Evolutionary conservation across 176 grass and related monocot genomes (phyloP).

Genomic region (Puccinellia tenuiflora): DNA sequence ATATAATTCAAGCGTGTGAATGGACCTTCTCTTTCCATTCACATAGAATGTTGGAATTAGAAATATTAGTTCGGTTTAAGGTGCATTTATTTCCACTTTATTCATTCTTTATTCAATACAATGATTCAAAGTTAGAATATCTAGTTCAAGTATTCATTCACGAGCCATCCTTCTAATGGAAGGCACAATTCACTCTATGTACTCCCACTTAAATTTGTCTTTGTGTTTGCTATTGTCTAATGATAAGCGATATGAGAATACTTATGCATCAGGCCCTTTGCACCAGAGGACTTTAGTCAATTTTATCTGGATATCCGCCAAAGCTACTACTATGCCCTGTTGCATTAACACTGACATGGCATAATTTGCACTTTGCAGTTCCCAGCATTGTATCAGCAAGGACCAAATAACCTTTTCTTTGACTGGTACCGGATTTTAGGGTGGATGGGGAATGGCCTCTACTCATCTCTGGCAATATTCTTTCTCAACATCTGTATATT

Average conservation of each 20-base stretch:
- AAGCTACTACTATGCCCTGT: background rate
- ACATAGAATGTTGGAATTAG: background rate
- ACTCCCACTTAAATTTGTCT: slow-evolving; percentile 19
- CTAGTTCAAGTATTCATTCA: slow-evolving; percentile 14
- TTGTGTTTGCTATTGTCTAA: slow-evolving; percentile 3
- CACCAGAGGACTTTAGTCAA: background rate
- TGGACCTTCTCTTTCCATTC: background rate
- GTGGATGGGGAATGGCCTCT: slow-evolving; percentile 98
- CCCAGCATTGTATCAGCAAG: slow-evolving; percentile 97
- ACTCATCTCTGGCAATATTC: slow-evolving; percentile 83
- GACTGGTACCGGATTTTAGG: slow-evolving; percentile 95
- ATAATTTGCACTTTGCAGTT: slow-evolving; percentile 56
- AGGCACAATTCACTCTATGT: slow-evolving; percentile 1
- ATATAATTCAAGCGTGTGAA: background rate
- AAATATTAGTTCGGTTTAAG: background rate
- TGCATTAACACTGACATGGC: slow-evolving; percentile 16
- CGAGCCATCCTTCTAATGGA: background rate
- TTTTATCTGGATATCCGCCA: background rate
- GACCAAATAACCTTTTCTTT: slow-evolving; percentile 93
- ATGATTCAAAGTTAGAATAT: slow-evolving; percentile 1
- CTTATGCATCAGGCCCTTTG: background rate
- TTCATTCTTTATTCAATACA: background rate
- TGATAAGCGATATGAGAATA: background rate
- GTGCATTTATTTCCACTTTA: background rate
- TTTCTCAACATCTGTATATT: slow-evolving; percentile 90